Percentiles rank a stretch among this genome's conserved stretches.
These are phyloP conservation scores for Porpolomopsis calyptriformis DNA, from an alignment of 768 basidiomycete genomes.

Conservation along the genomic window DNA sequence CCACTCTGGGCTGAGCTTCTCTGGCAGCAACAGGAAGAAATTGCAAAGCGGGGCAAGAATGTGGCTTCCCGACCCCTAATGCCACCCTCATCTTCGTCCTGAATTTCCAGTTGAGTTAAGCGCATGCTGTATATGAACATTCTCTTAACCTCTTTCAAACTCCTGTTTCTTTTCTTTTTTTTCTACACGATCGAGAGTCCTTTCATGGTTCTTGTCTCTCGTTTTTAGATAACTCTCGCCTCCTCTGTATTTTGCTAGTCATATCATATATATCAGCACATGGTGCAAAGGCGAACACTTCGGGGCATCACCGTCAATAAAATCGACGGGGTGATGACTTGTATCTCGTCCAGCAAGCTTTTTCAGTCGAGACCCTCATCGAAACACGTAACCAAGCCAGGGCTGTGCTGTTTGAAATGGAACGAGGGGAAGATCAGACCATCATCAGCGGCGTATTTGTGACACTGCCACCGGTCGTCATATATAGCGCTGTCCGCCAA, in stretches of 20 bases:
- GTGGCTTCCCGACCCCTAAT: background rate
- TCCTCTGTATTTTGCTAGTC: background rate
- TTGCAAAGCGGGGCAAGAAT: background rate
- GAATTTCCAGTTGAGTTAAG: background rate
- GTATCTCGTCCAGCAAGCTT: too few relatives aligned
- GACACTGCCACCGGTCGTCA: background rate
- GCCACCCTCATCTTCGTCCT: too few relatives aligned
- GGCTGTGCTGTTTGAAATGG: background rate
- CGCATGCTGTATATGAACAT: background rate
- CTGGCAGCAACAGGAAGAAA: conserved; percentile 68
- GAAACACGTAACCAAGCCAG: background rate
- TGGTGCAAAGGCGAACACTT: too few relatives aligned
- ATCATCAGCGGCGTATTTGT: background rate
- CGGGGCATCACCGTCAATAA: too few relatives aligned
- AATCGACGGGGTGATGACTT: too few relatives aligned
- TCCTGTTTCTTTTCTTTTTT: background rate
- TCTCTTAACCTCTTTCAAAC: background rate
- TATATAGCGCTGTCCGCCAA: background rate
- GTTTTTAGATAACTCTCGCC: background rate
- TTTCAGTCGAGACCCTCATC: too few relatives aligned
- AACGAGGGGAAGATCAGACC: background rate
- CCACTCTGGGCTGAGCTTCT: conserved; percentile 88
- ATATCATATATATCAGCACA: too few relatives aligned
- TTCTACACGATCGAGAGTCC: background rate
- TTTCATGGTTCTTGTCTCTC: background rate